Evolutionary conservation across 108 stramenopile species (phyloP), one percentile per base, ranked within the genome.

Genomic region (Epithemia pelagica): DNA sequence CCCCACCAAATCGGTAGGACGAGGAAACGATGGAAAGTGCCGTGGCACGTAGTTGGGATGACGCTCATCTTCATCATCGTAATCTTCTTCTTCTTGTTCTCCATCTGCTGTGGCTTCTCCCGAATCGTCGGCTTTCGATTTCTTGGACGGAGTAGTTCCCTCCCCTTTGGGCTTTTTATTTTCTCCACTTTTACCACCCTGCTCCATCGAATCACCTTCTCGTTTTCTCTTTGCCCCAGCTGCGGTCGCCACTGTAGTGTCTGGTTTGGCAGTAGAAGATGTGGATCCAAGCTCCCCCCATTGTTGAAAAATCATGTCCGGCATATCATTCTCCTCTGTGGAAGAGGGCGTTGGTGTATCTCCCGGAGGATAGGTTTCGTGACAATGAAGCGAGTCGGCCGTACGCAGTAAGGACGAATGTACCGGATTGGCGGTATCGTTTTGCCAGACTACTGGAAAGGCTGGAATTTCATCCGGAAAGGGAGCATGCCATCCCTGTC

Each of bases 401-500:
- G 56, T 57, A 10, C 37, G 37, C 5, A 46, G 5, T 15, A 46
- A 15, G 15, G 37, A 46, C 15, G 37, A 15, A 46, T 46, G 37
- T 10, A 15, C 87, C 37, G 90, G 90, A 66, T 91, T 91, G 67
- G 90, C 85, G 26, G 74, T 66, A 7, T 30, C 65, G 26, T 61
- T 64, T 52, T 65, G 55, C 31, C 66, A 69, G 28, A 78, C 80
- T 31, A 78, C 28, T 8, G 91, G 91, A 72, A 89, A 92, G 1
- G 65, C 61, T 0, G 75, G 58, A 1, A 92, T 69, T 58, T 72
- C 81, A 46, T 86, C 78, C 28, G 74, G 79, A 76, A 78, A 92
- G 20, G 91, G 91, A 29, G 88, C 91, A 32, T 82, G 54, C 91
- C 91, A 92, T 55, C 88, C 78, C 30, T 64, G 64, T 10, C 32